Percentiles rank a stretch among this genome's conserved stretches.
These are phyloP conservation scores for Phytophthora hybrid DNA, from an alignment of 352 stramenopile species.

Conservation along the genomic window DNA sequence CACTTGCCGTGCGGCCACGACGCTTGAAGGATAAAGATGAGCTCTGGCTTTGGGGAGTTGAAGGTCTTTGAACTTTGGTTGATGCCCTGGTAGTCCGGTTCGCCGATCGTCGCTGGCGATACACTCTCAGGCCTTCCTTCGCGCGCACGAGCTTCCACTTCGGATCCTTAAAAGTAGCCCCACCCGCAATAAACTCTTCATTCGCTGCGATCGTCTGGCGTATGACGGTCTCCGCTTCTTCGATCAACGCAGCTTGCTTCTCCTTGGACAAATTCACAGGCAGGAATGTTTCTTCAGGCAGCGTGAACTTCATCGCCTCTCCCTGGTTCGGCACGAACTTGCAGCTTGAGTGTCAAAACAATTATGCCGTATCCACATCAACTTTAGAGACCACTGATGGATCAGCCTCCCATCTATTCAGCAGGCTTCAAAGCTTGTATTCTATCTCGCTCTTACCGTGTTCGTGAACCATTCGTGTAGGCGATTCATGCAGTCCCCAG, in stretches of 20 bases:
- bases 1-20: background rate
- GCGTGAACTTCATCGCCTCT: slow-evolving; percentile 48
- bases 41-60: background rate
- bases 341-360: background rate
- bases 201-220: slow-evolving; percentile 50
- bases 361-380: background rate
- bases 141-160: slow-evolving; percentile 47
- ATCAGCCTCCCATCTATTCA: background rate
- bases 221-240: slow-evolving; percentile 51
- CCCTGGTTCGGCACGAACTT: background rate
- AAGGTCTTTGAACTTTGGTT: background rate
- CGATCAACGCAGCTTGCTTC: slow-evolving; percentile 34
- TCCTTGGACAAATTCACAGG: slow-evolving; percentile 38
- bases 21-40: background rate
- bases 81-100: background rate
- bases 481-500: background rate
- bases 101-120: slow-evolving; percentile 14
- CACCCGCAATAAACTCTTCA: slow-evolving; percentile 38
- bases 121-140: slow-evolving; percentile 45
- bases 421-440: background rate
- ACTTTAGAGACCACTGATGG: background rate
- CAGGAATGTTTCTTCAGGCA: slow-evolving; percentile 50
- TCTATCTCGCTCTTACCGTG: background rate
- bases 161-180: slow-evolving; percentile 27
- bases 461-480: background rate